phyloP scores from a whole-genome alignment of 1,139 yeast genomes.

The Sugiyamaella pinicola region DNA sequence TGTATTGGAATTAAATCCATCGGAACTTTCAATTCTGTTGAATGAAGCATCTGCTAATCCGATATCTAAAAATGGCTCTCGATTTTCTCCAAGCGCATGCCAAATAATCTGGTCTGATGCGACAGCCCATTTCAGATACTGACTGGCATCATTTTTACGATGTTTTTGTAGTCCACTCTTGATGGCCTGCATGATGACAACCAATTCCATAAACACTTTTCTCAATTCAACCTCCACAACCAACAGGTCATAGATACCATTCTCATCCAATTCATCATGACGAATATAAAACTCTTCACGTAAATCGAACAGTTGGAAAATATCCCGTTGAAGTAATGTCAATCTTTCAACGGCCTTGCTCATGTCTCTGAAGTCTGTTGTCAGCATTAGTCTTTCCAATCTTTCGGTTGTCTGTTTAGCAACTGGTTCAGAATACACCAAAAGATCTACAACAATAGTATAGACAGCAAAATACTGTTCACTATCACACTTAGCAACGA shows the following conservation, averaged over 20 bases:
- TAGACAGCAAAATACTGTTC: conserved; percentile 69
- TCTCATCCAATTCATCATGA: conserved; percentile 38
- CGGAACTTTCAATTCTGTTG: conserved; percentile 60
- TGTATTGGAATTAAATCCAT: conserved; percentile 63
- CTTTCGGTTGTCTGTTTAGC: conserved; percentile 59
- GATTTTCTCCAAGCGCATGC: conserved; percentile 64
- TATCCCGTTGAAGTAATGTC: conserved; percentile 56
- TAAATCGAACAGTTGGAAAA: conserved; percentile 51
- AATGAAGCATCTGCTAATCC: conserved; percentile 66
- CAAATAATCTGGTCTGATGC: conserved; percentile 72
- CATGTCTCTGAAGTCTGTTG: conserved; percentile 69
- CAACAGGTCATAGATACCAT: conserved; percentile 37
- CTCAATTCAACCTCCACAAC: conserved; percentile 59
- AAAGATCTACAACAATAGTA: conserved; percentile 62
- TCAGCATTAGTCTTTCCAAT: conserved; percentile 64
- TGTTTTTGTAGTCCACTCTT: conserved; percentile 52
- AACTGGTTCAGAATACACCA: conserved; percentile 67
- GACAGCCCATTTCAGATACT: conserved; percentile 58
- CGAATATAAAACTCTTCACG: conserved; percentile 49
- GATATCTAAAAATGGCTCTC: conserved; percentile 71
- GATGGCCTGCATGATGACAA: conserved; percentile 68
- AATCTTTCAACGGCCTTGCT: conserved; percentile 57
- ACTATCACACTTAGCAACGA: conserved; percentile 72
- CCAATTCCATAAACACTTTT: conserved; percentile 58
- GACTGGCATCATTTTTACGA: conserved; percentile 41